phyloP scores from a whole-genome alignment of 192 early-diverging fungal genomes.

The Spinellus fusiger region DNA sequence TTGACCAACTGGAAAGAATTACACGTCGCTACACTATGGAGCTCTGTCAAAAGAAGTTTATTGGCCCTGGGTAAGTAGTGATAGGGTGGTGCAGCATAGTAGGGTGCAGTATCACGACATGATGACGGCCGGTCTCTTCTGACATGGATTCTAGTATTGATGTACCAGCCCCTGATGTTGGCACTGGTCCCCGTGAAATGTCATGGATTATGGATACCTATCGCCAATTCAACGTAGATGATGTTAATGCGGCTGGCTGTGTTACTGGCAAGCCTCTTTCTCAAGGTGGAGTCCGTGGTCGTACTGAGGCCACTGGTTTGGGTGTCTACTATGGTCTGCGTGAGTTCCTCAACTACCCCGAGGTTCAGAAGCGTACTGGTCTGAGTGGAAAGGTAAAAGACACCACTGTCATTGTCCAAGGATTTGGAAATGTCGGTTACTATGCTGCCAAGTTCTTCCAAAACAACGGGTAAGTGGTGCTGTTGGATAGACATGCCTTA shows the following conservation, averaged over 20 bases:
- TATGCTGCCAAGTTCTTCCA: conserved; percentile 80
- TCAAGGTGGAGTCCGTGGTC: conserved; percentile 75
- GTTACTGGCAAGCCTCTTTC: conserved; percentile 80
- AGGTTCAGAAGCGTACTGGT: conserved; percentile 66
- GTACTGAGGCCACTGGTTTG: conserved; percentile 77
- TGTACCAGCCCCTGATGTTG: conserved; percentile 81
- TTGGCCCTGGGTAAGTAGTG: conserved; percentile 53
- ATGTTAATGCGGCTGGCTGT: conserved; percentile 76
- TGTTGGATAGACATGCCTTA: background rate
- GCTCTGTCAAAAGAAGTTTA: conserved; percentile 82
- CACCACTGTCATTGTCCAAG: conserved; percentile 68
- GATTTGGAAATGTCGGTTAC: conserved; percentile 84
- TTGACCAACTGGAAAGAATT: conserved; percentile 69
- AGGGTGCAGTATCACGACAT: too few species aligned
- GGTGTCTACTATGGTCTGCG: conserved; percentile 78
- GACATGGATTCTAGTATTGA: conserved; percentile 43
- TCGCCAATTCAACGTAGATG: conserved; percentile 73
- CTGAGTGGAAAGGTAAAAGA: conserved; percentile 55
- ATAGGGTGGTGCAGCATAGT: too few species aligned
- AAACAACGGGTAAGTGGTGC: conserved; percentile 46
- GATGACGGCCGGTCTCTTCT: background rate
- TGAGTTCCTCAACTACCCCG: conserved; percentile 74
- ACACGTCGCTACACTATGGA: conserved; percentile 79
- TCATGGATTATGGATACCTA: conserved; percentile 85
- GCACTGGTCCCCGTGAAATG: conserved; percentile 78